Percentiles rank a stretch among this genome's conserved stretches.
phyloP scores from a whole-genome alignment of 1,284 basidiomycete genomes.

The Exobasidium rhododendri region DNA sequence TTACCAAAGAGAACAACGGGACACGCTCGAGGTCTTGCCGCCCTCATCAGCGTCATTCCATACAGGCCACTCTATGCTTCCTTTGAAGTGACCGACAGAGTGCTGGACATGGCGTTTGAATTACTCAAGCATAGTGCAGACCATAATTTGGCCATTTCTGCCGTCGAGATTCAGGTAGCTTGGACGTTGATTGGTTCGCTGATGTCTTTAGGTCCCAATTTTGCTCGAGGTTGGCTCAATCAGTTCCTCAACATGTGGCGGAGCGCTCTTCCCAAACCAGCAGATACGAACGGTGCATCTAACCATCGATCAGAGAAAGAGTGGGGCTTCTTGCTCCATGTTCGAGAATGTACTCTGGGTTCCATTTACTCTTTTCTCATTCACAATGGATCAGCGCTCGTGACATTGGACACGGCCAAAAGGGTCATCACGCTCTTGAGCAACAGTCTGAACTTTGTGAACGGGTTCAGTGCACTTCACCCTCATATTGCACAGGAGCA shows the following conservation, averaged over 20 bases:
- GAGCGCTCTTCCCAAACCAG: conserved; percentile 89
- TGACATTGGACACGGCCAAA: conserved; percentile 85
- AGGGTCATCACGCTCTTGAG: conserved; percentile 79
- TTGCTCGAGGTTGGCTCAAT: conserved; percentile 84
- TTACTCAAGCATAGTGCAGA: conserved; percentile 86
- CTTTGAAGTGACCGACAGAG: conserved; percentile 84
- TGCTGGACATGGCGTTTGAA: conserved; percentile 84
- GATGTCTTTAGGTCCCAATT: conserved; percentile 88
- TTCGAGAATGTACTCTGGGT: conserved; percentile 83
- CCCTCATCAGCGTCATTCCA: conserved; percentile 79
- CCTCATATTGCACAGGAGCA: conserved; percentile 35
- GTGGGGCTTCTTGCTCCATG: conserved; percentile 87
- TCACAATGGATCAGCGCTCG: conserved; percentile 63
- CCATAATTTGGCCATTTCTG: conserved; percentile 71
- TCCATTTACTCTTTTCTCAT: conserved; percentile 83
- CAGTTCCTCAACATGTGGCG: conserved; percentile 93
- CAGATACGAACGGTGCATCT: conserved; percentile 63
- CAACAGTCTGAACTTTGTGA: conserved; percentile 86
- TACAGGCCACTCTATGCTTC: conserved; percentile 88
- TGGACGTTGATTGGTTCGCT: conserved; percentile 89
- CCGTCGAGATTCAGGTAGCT: conserved; percentile 84
- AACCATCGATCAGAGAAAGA: conserved; percentile 60
- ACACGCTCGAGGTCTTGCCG: conserved; percentile 81
- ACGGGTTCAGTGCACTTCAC: conserved; percentile 60
- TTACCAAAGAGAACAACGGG: conserved; percentile 77